Evolutionary conservation across 441 rosid genomes (phyloP).

Genomic region (Jatropha podagrica): DNA sequence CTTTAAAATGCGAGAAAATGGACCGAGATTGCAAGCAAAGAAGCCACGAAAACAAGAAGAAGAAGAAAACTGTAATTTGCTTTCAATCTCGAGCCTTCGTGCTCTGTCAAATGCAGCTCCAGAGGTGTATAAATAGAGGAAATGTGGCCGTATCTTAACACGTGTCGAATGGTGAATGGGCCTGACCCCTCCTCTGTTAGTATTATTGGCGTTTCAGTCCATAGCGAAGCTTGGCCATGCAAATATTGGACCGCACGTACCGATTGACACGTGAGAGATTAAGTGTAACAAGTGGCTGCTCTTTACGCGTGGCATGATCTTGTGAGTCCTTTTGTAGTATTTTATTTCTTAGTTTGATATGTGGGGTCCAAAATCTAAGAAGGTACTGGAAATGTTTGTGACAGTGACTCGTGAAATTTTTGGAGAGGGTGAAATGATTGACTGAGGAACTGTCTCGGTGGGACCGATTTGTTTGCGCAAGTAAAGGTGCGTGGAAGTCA

Average conservation of each 20-base stretch:
- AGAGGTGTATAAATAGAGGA: constrained; percentile 29
- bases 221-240: constrained; percentile 31
- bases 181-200: neutral
- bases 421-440: neutral
- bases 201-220: constrained; percentile 15
- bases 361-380: constrained; percentile 21
- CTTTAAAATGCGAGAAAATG: neutral
- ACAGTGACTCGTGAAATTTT: constrained; percentile 11
- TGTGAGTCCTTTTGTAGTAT: neutral
- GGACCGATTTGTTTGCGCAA: neutral
- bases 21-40: neutral
- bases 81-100: constrained; percentile 5
- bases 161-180: constrained; percentile 32
- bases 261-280: constrained; percentile 15
- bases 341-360: neutral
- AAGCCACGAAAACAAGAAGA: neutral
- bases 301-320: constrained; percentile 32
- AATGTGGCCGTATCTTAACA: neutral
- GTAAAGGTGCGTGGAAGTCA: neutral
- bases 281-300: neutral
- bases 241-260: constrained; percentile 24
- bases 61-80: too few species aligned
- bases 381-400: constrained; percentile 20
- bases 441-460: neutral
- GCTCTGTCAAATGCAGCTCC: neutral